phyloP scores from a whole-genome alignment of 192 early-diverging fungal species.

The Backusella australiensis region DNA sequence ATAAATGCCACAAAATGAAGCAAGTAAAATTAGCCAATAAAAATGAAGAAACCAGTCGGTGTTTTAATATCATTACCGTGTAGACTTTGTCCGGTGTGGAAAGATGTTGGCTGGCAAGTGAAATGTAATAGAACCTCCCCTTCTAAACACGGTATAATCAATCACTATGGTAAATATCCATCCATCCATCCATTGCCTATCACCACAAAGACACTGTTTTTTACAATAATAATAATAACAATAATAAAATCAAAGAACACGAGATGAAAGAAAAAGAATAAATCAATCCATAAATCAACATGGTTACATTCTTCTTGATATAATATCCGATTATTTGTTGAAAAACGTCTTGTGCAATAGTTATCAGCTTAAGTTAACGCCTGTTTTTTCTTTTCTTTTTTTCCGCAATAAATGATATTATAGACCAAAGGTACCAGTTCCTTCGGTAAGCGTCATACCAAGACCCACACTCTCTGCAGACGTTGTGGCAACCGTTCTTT shows the following conservation, averaged over 20 bases:
- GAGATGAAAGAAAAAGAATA: neutral
- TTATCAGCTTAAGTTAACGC: neutral
- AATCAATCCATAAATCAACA: neutral
- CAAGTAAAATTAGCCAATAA: neutral
- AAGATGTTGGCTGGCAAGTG: neutral
- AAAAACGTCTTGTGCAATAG: neutral
- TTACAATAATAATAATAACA: neutral
- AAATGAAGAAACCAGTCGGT: neutral
- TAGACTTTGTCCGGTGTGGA: neutral
- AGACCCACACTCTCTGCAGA: conserved; percentile 98
- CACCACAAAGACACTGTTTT: neutral
- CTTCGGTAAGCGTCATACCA: conserved; percentile 99
- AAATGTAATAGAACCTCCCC: neutral
- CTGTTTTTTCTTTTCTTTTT: neutral
- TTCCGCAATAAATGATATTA: neutral
- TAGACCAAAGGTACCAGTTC: conserved; percentile 98
- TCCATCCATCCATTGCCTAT: neutral
- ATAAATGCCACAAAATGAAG: neutral
- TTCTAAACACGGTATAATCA: conserved; percentile 8
- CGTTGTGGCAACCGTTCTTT: conserved; percentile 96
- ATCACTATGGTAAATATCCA: conserved; percentile 4
- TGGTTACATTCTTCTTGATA: neutral
- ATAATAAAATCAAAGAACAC: neutral
- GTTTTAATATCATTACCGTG: neutral
- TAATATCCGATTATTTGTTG: neutral